Evolutionary conservation across 257 asterid species (phyloP), one percentile per base, ranked within the genome.

Genomic region (Solanum habrochaites): DNA sequence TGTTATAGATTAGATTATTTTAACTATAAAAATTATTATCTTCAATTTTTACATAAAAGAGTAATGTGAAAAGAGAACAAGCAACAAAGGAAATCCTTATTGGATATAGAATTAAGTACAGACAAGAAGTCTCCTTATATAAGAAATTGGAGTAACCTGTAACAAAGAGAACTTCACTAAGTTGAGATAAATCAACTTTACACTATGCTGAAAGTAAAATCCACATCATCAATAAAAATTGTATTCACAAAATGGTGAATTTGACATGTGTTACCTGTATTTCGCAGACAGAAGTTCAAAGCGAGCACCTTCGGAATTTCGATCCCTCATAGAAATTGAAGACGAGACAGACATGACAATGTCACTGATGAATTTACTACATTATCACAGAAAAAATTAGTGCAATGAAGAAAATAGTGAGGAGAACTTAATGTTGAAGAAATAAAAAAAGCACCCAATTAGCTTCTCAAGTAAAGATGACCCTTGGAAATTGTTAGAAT

Each of bases 331-430:
- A 80, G 98, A 90, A 88, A 90, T 93, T 83, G 99, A 97, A 90
- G 99, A 97, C 83, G 99, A 95, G 91, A 95, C 89, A 67, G 95
- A 93, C 98, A 97, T 91, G 87, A 97, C 90, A 89, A 92, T 88
- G 87, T 97, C 99, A 90, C 99, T 97, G 87, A 97, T 92, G 91
- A 95, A 96, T 90, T 95, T 94, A 93, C 99, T 97, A 91, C 93
- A 88, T 90, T 78, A 58, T 35, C 66, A 89, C 72, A 86, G 35
- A 60, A 40, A 39, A 15, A 31, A 42, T 43, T 45, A 70, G 73
- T 43, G 31, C 58, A 35, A 15, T 58, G 40, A 52, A 81, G 85
- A 62, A 56, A 85, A 58, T 47, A 45, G 12, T 45, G 27, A 14
- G 37, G 86, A 45, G 15, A 40, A 64, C 47, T 75, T 58, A 85